A percentile compares a stretch with the other conserved stretches of the same genome.
phyloP scores from a whole-genome alignment of 1,284 basidiomycete species.

The Papiliotrema terrestris region DNA sequence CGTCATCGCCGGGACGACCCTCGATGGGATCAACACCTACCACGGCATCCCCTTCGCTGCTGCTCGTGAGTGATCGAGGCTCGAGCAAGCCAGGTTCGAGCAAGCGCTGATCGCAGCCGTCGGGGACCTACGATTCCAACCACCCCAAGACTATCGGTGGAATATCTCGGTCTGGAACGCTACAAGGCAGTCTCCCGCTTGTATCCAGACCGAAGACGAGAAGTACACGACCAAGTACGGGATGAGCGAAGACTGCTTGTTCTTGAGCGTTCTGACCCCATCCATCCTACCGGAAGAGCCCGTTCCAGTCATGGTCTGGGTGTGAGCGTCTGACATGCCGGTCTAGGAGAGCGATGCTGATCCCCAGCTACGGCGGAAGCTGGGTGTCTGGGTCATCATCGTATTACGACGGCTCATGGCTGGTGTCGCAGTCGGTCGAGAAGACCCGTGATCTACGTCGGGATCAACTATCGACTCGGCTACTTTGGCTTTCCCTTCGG shows the following conservation, averaged over 20 bases:
- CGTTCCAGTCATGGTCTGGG: slow-evolving; percentile 42
- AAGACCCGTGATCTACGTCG: slow-evolving; percentile 48
- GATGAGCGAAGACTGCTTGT: slow-evolving; percentile 48
- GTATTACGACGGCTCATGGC: slow-evolving; percentile 19
- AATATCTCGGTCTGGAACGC: slow-evolving; percentile 29
- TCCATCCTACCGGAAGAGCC: slow-evolving; percentile 11
- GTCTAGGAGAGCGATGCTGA: too few relatives aligned
- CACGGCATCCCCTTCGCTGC: slow-evolving; percentile 66
- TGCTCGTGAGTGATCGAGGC: slow-evolving; percentile 47
- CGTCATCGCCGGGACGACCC: too few relatives aligned
- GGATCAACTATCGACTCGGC: slow-evolving; percentile 51
- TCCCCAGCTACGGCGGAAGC: slow-evolving; percentile 32
- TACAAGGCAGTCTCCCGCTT: slow-evolving; percentile 25
- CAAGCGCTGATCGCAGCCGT: slow-evolving; percentile 52
- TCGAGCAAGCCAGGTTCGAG: background rate
- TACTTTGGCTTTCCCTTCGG: slow-evolving; percentile 50
- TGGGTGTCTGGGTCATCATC: slow-evolving; percentile 22
- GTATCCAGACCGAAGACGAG: slow-evolving; percentile 24
- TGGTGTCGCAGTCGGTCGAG: slow-evolving; percentile 3
- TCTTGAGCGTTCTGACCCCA: slow-evolving; percentile 46
- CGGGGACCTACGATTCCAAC: slow-evolving; percentile 48
- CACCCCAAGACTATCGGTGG: slow-evolving; percentile 21
- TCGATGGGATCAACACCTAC: slow-evolving; percentile 20
- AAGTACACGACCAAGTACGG: slow-evolving; percentile 10
- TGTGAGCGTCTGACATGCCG: slow-evolving; percentile 12